Conservation (phyloP, 2,329 filamentous ascomycete genomes). For the Fonsecaea pugnacius region DNA sequence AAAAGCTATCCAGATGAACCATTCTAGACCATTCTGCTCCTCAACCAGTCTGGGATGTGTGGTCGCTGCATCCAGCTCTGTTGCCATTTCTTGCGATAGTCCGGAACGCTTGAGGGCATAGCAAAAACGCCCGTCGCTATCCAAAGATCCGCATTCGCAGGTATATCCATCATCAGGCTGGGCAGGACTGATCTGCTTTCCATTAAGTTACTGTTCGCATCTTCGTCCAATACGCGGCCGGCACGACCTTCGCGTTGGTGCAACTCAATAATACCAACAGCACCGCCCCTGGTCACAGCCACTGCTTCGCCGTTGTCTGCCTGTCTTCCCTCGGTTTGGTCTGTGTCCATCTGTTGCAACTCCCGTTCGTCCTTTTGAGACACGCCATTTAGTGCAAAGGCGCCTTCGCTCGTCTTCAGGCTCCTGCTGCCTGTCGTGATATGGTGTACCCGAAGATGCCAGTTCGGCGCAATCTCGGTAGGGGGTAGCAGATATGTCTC, state of each 20-base stretch:
- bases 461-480: slow-evolving; percentile 62
- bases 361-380: slow-evolving; percentile 61
- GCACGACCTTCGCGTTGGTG: slow-evolving; percentile 47
- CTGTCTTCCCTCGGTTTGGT: slow-evolving; percentile 49
- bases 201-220: slow-evolving; percentile 78
- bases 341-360: slow-evolving; percentile 50
- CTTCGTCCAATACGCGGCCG: slow-evolving; percentile 72
- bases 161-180: slow-evolving; percentile 66
- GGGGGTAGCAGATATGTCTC: slow-evolving; percentile 70
- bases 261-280: slow-evolving; percentile 57
- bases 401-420: slow-evolving; percentile 73
- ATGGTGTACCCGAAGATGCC: slow-evolving; percentile 70
- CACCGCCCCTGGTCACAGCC: slow-evolving; percentile 55
- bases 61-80: slow-evolving; percentile 66
- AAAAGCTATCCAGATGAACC: neutral
- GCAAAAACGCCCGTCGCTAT: slow-evolving; percentile 74
- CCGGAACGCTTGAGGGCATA: slow-evolving; percentile 62
- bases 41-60: slow-evolving; percentile 61
- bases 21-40: slow-evolving; percentile 7
- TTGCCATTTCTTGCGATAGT: slow-evolving; percentile 59
- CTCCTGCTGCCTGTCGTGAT: slow-evolving; percentile 62
- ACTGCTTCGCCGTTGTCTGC: slow-evolving; percentile 45
- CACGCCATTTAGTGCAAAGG: slow-evolving; percentile 71
- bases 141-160: slow-evolving; percentile 63
- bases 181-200: slow-evolving; percentile 74